These are phyloP conservation scores for Hippophae tibetana DNA, from an alignment of 306 rosid species.

Conservation along the genomic window DNA sequence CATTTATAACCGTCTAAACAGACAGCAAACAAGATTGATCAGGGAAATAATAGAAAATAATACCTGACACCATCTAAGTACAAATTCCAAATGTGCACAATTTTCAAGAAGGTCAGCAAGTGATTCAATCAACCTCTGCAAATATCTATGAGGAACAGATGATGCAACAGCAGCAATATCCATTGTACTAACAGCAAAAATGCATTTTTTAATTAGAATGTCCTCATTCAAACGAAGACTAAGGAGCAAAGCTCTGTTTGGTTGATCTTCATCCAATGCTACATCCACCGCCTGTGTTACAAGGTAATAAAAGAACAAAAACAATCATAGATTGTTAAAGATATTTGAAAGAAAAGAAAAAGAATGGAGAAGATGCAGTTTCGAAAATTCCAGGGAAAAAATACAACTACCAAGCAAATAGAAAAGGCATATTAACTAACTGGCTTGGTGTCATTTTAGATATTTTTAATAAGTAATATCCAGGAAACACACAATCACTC, in stretches of 20 bases:
- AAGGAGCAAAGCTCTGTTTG: conserved; percentile 69
- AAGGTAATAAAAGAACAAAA: conserved; percentile 6
- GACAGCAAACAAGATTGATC: background rate
- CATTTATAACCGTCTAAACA: background rate
- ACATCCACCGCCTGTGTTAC: conserved; percentile 69
- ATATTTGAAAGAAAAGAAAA: background rate
- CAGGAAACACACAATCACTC: too few species aligned
- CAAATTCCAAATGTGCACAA: conserved; percentile 82
- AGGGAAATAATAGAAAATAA: background rate
- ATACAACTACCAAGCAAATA: background rate
- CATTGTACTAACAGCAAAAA: conserved; percentile 50
- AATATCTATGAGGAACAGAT: conserved; percentile 57
- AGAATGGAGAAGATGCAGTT: background rate
- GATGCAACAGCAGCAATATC: conserved; percentile 57
- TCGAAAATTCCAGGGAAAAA: background rate
- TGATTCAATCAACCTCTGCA: conserved; percentile 74
- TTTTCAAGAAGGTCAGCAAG: conserved; percentile 76
- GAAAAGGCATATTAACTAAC: background rate
- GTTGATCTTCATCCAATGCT: conserved; percentile 56
- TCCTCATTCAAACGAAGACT: conserved; percentile 83
- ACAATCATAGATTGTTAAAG: too few species aligned
- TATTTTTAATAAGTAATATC: too few species aligned
- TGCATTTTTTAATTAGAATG: conserved; percentile 55
- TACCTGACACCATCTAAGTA: conserved; percentile 87
- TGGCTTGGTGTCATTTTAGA: background rate